Evolutionary conservation across 2,329 filamentous ascomycete species (phyloP).

Genomic region (Reticulascus tulasneorum): DNA sequence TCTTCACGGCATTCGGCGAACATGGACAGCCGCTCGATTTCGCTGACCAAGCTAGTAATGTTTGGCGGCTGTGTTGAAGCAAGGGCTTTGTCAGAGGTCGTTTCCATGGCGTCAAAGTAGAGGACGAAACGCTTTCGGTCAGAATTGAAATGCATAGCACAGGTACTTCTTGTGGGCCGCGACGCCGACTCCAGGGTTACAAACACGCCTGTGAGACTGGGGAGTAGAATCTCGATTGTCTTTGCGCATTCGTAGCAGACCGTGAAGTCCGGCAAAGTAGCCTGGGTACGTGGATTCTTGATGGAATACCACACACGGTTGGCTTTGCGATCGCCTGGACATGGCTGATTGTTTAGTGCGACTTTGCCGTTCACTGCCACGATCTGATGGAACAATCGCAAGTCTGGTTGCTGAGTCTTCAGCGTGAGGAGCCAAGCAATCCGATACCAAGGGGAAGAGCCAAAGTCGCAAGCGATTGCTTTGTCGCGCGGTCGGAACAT

Average conservation of each 20-base stretch:
- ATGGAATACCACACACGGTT: slow-evolving; percentile 73
- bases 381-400: slow-evolving; percentile 67
- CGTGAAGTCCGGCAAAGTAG: slow-evolving; percentile 65
- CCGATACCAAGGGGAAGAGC: slow-evolving; percentile 71
- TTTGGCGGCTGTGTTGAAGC: slow-evolving; percentile 46
- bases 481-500: slow-evolving; percentile 53
- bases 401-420: slow-evolving; percentile 62
- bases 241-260: slow-evolving; percentile 72
- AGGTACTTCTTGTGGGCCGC: slow-evolving; percentile 50
- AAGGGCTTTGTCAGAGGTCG: slow-evolving; percentile 47
- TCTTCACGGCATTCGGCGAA: slow-evolving; percentile 63
- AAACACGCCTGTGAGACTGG: slow-evolving; percentile 66
- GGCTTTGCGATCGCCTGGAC: slow-evolving; percentile 50
- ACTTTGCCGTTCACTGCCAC: slow-evolving; percentile 54
- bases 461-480: slow-evolving; percentile 72
- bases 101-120: slow-evolving; percentile 60
- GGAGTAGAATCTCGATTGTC: slow-evolving; percentile 69
- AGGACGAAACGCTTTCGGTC: slow-evolving; percentile 51
- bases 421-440: slow-evolving; percentile 79
- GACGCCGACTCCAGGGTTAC: slow-evolving; percentile 43
- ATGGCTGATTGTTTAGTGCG: slow-evolving; percentile 44
- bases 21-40: slow-evolving; percentile 55
- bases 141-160: slow-evolving; percentile 61
- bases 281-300: slow-evolving; percentile 61
- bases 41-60: slow-evolving; percentile 57